phyloP scores from a whole-genome alignment of 2,329 filamentous ascomycete species.

The Cladosporium sp. region DNA sequence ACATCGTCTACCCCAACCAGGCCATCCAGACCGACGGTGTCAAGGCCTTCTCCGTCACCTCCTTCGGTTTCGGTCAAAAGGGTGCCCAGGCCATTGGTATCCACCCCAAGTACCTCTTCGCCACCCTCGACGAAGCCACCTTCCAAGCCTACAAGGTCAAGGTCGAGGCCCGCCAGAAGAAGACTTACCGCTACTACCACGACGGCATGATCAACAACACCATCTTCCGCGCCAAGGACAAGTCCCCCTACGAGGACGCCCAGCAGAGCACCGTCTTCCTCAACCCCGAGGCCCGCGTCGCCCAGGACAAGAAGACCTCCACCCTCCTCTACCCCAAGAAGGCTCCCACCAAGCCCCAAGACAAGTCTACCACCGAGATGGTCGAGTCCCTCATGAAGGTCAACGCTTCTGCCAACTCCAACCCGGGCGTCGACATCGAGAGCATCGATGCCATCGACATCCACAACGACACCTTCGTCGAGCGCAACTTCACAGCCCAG shows the following conservation, averaged over 20 bases:
- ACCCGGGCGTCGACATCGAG: slow-evolving; percentile 92
- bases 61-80: slow-evolving; percentile 99
- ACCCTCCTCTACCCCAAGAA: slow-evolving; percentile 68
- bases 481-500: slow-evolving; percentile 84
- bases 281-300: slow-evolving; percentile 86
- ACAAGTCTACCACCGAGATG: slow-evolving; percentile 67
- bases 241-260: slow-evolving; percentile 83
- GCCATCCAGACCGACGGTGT: slow-evolving; percentile 95
- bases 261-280: slow-evolving; percentile 85
- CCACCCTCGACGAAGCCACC: slow-evolving; percentile 81
- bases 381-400: slow-evolving; percentile 71
- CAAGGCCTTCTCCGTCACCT: slow-evolving; percentile 98
- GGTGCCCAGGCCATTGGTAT: slow-evolving; percentile 95
- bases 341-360: slow-evolving; percentile 60
- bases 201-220: slow-evolving; percentile 97
- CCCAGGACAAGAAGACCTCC: slow-evolving; percentile 78
- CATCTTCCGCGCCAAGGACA: slow-evolving; percentile 91
- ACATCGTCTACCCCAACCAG: slow-evolving; percentile 94
- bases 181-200: slow-evolving; percentile 97
- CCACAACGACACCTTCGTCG: slow-evolving; percentile 86
- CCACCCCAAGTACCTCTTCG: slow-evolving; percentile 92
- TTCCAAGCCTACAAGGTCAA: slow-evolving; percentile 81
- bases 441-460: slow-evolving; percentile 83
- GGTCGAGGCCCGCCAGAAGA: slow-evolving; percentile 93
- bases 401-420: slow-evolving; percentile 56